phyloP scores from a whole-genome alignment of 2,329 filamentous ascomycete species.

The Talaromyces sp. region DNA sequence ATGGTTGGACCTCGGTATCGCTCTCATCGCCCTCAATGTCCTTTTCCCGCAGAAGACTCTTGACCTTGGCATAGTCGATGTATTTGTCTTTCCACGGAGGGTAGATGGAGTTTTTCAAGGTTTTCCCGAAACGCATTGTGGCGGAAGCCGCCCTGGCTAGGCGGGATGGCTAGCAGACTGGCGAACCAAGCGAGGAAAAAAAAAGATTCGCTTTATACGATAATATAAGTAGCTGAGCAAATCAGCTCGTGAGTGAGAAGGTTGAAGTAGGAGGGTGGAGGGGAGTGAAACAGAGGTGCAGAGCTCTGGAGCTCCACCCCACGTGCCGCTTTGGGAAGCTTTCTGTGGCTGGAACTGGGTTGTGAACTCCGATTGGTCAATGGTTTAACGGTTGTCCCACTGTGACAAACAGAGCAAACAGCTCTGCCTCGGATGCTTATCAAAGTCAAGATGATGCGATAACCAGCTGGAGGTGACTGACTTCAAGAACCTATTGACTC shows the following conservation, averaged over 20 bases:
- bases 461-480: too few species aligned
- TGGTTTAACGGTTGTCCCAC: background rate
- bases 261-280: too few species aligned
- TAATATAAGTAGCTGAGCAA: background rate
- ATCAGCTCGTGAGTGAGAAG: background rate
- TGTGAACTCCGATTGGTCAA: constrained; percentile 1
- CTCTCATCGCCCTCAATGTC: constrained; percentile 43
- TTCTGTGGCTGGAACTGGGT: background rate
- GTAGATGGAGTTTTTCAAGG: constrained; percentile 73
- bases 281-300: background rate
- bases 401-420: constrained; percentile 8
- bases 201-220: background rate
- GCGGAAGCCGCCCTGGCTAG: background rate
- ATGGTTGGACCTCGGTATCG: constrained; percentile 56
- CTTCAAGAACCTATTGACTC: too few species aligned
- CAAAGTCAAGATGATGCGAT: background rate
- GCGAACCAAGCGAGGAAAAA: background rate
- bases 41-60: constrained; percentile 79
- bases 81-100: constrained; percentile 88
- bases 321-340: constrained; percentile 1
- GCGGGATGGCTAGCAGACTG: background rate
- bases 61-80: constrained; percentile 92
- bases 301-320: background rate
- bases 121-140: constrained; percentile 89
- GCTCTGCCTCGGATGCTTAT: background rate